phyloP scores from a whole-genome alignment of 2,329 filamentous ascomycete species.

The Apiospora marii region DNA sequence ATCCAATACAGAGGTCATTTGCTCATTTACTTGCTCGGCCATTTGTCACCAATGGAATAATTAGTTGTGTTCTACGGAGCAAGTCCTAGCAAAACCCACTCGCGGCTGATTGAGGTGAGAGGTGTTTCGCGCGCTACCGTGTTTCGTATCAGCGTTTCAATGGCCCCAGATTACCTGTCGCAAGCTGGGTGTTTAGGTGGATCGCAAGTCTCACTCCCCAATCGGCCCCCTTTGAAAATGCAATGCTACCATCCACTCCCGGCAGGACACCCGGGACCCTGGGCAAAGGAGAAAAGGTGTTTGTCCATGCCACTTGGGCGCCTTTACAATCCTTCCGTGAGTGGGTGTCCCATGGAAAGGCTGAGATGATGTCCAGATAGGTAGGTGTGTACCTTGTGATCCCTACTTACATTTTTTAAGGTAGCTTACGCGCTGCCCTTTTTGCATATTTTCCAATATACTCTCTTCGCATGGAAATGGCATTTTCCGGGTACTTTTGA shows the following conservation, averaged over 20 bases:
- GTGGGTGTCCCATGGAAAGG: neutral
- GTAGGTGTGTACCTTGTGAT: neutral
- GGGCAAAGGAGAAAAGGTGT: neutral
- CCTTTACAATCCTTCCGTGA: neutral
- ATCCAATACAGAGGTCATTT: neutral
- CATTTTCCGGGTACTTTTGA: neutral
- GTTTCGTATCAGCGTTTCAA: constrained; percentile 16
- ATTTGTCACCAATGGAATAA: neutral
- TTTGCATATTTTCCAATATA: neutral
- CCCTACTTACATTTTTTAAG: neutral
- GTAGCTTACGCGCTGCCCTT: neutral
- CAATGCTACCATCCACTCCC: constrained; percentile 18
- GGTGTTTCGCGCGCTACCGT: neutral
- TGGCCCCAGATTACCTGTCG: constrained; percentile 12
- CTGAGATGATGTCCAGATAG: neutral
- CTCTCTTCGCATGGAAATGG: neutral
- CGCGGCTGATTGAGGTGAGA: neutral
- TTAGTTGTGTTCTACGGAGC: neutral
- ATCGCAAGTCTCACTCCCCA: constrained; percentile 1
- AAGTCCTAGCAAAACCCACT: neutral
- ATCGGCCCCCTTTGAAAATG: neutral
- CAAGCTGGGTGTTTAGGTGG: constrained; percentile 8
- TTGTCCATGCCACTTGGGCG: neutral
- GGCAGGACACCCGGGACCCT: neutral
- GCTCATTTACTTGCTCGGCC: neutral